Conservation (phyloP, 169 alveolate species). For the Plasmodium knowlesi region DNA sequence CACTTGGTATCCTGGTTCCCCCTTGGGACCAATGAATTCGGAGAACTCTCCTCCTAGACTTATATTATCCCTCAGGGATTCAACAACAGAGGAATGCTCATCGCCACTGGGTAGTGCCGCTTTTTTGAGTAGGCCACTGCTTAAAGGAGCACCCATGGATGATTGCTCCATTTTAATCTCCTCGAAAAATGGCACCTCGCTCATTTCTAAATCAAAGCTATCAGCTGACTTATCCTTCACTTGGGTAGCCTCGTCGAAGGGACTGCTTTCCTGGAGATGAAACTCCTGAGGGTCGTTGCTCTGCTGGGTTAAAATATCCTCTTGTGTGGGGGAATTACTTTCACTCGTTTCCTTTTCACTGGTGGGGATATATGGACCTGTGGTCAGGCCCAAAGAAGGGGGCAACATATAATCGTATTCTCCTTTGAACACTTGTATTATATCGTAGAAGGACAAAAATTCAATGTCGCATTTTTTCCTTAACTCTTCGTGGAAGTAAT, state of each 20-base stretch:
- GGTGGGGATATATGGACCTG: background rate
- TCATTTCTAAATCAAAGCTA: background rate
- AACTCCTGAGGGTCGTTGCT: background rate
- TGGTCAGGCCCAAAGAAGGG: background rate
- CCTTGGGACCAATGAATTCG: background rate
- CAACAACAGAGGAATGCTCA: background rate
- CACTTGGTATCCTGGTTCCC: background rate
- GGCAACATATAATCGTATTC: slow-evolving; percentile 32
- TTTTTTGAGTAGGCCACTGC: background rate
- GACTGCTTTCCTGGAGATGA: no score
- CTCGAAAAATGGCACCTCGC: background rate
- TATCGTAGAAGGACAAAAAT: slow-evolving; percentile 43
- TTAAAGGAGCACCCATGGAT: background rate
- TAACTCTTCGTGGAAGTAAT: slow-evolving; percentile 45
- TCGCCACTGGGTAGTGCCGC: background rate
- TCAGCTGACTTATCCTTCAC: background rate
- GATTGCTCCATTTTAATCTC: background rate
- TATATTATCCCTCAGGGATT: background rate
- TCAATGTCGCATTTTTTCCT: slow-evolving; percentile 51
- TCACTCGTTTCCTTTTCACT: background rate
- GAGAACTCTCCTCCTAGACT: background rate
- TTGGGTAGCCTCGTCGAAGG: background rate
- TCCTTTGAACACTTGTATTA: slow-evolving; percentile 52
- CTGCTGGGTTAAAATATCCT: background rate
- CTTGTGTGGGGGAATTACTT: background rate